These are phyloP conservation scores for Candida sp. DNA, from an alignment of 1,139 yeast genomes.

Conservation along the genomic window DNA sequence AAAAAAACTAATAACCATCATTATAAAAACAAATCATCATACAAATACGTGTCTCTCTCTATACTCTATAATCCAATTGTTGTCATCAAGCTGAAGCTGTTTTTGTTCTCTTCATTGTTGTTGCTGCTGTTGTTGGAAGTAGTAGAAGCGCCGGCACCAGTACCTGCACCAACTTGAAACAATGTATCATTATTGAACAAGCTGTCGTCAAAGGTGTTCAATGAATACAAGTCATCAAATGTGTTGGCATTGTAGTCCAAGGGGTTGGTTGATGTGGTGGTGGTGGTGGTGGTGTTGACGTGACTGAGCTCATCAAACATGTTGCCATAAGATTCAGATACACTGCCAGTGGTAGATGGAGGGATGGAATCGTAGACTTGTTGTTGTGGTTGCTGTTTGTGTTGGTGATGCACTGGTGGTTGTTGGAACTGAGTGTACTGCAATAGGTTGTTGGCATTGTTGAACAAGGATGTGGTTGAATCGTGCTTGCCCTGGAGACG, in stretches of 20 bases:
- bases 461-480: not conserved
- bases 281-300: too few species aligned
- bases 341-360: not conserved
- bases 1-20: not conserved
- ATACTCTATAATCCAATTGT: constrained; percentile 11
- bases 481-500: too few species aligned
- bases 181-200: constrained; percentile 3
- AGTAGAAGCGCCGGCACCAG: too few species aligned
- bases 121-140: not conserved
- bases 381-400: not conserved
- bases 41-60: not conserved
- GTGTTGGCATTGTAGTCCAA: not conserved
- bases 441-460: constrained; percentile 5
- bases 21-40: not conserved
- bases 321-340: not conserved
- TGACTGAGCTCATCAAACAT: not conserved
- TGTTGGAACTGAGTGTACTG: constrained; percentile 7
- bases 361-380: not conserved
- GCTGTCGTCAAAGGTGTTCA: constrained; percentile 7
- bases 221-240: constrained; percentile 8
- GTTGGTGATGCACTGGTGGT: not conserved
- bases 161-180: constrained; percentile 9
- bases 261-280: not conserved
- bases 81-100: constrained; percentile 7
- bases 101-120: not conserved